phyloP scores from a whole-genome alignment of 139 green algal genomes.

The Nannochloris sp. region DNA sequence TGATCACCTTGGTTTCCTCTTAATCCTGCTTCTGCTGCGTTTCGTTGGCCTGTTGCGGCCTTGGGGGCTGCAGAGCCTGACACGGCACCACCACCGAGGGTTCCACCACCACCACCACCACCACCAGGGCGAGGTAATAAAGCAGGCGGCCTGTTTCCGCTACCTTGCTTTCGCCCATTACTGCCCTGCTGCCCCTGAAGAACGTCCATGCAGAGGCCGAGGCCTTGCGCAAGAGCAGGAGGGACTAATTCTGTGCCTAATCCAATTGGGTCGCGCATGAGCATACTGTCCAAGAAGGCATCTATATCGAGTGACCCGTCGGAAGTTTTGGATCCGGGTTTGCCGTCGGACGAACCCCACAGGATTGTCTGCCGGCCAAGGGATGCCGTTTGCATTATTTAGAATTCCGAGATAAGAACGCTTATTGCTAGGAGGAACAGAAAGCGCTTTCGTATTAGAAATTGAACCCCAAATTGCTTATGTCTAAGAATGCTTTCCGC shows the following conservation, averaged over 20 bases:
- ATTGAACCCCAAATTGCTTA: no score
- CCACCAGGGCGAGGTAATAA: background rate
- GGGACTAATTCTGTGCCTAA: constrained; percentile 10
- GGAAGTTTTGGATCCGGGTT: no score
- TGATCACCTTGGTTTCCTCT: background rate
- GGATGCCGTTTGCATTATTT: no score
- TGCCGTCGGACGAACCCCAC: no score
- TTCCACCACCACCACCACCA: background rate
- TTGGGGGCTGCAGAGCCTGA: background rate
- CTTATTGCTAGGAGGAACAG: no score
- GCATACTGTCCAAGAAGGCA: constrained; percentile 14
- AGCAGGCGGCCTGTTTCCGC: background rate
- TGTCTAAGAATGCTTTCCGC: no score
- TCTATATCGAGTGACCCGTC: constrained; percentile 14
- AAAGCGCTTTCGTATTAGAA: no score
- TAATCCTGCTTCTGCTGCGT: background rate
- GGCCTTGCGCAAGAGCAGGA: background rate
- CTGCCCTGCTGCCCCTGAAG: background rate
- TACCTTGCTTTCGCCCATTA: background rate
- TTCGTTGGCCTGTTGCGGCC: background rate
- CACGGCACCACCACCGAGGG: constrained; percentile 1
- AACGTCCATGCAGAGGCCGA: constrained; percentile 7
- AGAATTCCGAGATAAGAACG: no score
- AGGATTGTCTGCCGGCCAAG: no score
- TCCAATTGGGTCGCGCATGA: background rate